phyloP scores from a whole-genome alignment of 176 grass and related monocot species.

The Aegilops speltoides region DNA sequence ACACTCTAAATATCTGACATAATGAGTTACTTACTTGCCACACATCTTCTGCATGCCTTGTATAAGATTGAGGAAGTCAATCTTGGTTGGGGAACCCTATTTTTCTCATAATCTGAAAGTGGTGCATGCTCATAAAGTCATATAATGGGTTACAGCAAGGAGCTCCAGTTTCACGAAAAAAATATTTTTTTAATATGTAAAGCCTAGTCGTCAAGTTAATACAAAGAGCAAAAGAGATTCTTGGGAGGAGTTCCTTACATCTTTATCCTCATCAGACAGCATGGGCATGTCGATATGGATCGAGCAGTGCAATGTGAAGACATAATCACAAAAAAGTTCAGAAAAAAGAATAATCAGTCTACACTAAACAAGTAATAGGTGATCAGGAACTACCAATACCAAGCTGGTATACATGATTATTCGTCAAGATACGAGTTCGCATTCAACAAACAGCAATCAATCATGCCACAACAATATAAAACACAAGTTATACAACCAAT shows the following conservation, averaged over 20 bases:
- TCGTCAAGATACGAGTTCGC: no score
- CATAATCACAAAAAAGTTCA: no score
- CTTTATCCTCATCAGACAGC: conserved; percentile 15
- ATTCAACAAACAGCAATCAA: no score
- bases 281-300: conserved; percentile 87
- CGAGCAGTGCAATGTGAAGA: conserved; percentile 91
- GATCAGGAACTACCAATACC: no score
- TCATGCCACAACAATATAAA: no score
- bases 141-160: background rate
- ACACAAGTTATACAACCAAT: no score
- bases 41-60: no score
- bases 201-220: background rate
- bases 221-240: background rate
- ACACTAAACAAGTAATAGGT: no score
- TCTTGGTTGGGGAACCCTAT: conserved; percentile 93
- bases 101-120: conserved; percentile 78
- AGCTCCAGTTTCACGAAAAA: background rate
- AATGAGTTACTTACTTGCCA: no score
- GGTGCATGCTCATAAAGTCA: background rate
- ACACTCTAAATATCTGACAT: no score
- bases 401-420: no score
- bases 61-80: conserved; percentile 52
- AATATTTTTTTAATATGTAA: background rate
- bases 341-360: no score
- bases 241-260: conserved; percentile 7